phyloP scores from a whole-genome alignment of 768 basidiomycete species.

The Cyclocybe aegerita region DNA sequence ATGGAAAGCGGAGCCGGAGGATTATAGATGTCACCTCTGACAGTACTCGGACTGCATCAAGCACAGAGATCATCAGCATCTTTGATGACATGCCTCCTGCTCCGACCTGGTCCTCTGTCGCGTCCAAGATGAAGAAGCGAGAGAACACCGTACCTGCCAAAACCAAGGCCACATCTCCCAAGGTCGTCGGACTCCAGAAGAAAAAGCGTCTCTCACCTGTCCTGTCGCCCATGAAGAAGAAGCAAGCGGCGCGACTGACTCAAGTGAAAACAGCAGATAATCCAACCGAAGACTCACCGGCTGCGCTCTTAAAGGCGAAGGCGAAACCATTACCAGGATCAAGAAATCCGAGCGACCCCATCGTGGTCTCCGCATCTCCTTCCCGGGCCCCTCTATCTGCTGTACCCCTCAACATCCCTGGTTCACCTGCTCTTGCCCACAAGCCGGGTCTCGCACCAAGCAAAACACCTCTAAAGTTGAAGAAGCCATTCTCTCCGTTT shows the following conservation, averaged over 20 bases:
- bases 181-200: constrained; percentile 37
- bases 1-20: constrained; percentile 62
- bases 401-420: constrained; percentile 29
- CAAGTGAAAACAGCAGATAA: constrained; percentile 31
- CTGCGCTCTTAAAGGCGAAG: constrained; percentile 10
- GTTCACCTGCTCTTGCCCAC: constrained; percentile 35
- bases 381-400: constrained; percentile 31
- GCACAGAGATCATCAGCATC: constrained; percentile 31
- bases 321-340: constrained; percentile 1
- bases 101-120: constrained; percentile 34
- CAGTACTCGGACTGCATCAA: constrained; percentile 20
- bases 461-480: constrained; percentile 32
- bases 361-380: constrained; percentile 19
- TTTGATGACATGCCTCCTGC: constrained; percentile 47
- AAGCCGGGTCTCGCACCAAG: constrained; percentile 17
- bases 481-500: constrained; percentile 41
- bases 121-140: constrained; percentile 47
- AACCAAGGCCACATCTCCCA: constrained; percentile 32
- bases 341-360: constrained; percentile 8
- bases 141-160: constrained; percentile 37
- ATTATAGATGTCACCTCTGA: constrained; percentile 47
- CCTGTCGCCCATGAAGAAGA: constrained; percentile 33
- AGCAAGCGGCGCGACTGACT: constrained; percentile 26
- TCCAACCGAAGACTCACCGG: constrained; percentile 1
- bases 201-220: constrained; percentile 38